A percentile compares a stretch with the other conserved stretches of the same genome.
phyloP scores from a whole-genome alignment of 352 stramenopile genomes.

The Blastocystis sp. region DNA sequence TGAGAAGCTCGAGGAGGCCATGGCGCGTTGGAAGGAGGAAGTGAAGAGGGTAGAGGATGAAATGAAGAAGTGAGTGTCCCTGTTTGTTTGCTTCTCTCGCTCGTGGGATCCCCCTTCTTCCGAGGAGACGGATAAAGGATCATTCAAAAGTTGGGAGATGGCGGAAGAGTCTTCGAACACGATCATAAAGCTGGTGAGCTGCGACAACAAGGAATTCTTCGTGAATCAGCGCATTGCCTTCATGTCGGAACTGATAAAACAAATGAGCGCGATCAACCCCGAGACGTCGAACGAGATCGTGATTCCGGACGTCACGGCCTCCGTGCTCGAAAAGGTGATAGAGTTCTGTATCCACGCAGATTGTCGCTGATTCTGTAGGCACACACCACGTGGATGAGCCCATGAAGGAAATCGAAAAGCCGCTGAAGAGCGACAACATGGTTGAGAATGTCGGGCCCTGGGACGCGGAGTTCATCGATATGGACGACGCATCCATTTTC shows the following conservation, averaged over 20 bases:
- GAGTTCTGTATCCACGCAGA: slow-evolving; percentile 70
- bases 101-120: neutral
- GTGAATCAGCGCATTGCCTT: slow-evolving; percentile 48
- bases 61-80: neutral
- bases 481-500: slow-evolving; percentile 97
- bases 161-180: neutral
- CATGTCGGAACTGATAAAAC: slow-evolving; percentile 62
- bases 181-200: slow-evolving; percentile 60
- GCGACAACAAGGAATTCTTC: slow-evolving; percentile 62
- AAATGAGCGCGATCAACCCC: slow-evolving; percentile 31
- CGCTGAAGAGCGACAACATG: slow-evolving; percentile 95
- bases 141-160: neutral
- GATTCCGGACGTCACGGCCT: slow-evolving; percentile 70
- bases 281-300: slow-evolving; percentile 51
- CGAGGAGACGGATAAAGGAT: neutral
- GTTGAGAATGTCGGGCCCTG: slow-evolving; percentile 97
- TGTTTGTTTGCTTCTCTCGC: slow-evolving; percentile 19
- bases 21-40: slow-evolving; percentile 53
- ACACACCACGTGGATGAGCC: slow-evolving; percentile 82
- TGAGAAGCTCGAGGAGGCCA: slow-evolving; percentile 43
- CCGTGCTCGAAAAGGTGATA: slow-evolving; percentile 72
- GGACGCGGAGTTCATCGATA: slow-evolving; percentile 97
- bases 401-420: slow-evolving; percentile 99
- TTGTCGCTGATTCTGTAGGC: neutral
- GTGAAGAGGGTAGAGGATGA: neutral